Percentiles rank a stretch among this genome's conserved stretches.
Conservation (phyloP, 805 yeast genomes). For the Metschnikowia koreensis region DNA sequence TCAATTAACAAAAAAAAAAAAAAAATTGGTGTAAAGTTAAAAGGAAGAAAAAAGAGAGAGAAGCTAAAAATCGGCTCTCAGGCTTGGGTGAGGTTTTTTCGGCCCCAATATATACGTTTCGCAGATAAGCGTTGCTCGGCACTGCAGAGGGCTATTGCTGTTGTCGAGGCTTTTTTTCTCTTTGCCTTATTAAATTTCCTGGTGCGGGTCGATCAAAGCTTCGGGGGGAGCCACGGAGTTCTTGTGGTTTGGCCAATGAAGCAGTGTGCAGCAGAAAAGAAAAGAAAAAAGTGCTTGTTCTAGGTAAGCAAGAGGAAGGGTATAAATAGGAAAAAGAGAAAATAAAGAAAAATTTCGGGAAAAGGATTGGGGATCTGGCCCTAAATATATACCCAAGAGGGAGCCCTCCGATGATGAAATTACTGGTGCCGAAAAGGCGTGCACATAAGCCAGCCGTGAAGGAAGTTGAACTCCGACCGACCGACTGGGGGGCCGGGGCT, state of each 20-base stretch:
- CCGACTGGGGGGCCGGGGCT: constrained; percentile 2
- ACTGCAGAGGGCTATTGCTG: background rate
- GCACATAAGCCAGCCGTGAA: background rate
- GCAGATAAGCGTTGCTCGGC: background rate
- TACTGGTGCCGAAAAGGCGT: background rate
- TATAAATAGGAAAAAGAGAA: background rate
- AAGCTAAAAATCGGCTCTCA: too few relatives aligned
- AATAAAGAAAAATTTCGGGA: background rate
- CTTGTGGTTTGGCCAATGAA: background rate
- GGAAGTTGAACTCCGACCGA: constrained; percentile 15
- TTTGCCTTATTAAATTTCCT: background rate
- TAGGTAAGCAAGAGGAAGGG: too few relatives aligned
- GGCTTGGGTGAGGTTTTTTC: background rate
- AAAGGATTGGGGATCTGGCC: background rate
- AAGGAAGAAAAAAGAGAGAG: background rate
- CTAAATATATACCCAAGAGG: background rate
- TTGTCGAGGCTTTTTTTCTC: too few relatives aligned
- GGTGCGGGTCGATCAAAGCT: background rate
- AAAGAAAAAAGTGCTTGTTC: background rate
- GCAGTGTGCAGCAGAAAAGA: too few relatives aligned
- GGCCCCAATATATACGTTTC: background rate
- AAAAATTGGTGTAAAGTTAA: background rate
- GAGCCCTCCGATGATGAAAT: background rate
- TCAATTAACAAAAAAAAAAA: background rate
- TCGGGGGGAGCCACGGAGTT: background rate